Conservation (phyloP, 345 rosid species). For the Citropsis articulata region DNA sequence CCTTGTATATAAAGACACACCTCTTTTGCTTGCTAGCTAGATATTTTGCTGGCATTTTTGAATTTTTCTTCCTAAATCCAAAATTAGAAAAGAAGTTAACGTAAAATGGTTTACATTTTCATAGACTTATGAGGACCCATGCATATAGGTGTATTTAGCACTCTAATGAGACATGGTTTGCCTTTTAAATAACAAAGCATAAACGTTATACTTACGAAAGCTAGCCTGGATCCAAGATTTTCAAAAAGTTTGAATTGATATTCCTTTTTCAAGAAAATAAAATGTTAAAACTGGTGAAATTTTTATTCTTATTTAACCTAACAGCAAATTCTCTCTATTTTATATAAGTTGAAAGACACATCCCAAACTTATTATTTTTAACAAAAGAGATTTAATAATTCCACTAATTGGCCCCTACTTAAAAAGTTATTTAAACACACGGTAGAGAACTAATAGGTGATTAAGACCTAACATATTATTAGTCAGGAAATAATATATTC, state of each 20-base stretch:
- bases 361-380: too few relatives aligned
- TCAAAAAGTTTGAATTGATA: not conserved
- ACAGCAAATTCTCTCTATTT: too few relatives aligned
- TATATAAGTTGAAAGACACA: too few relatives aligned
- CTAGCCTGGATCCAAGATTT: not conserved
- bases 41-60: not conserved
- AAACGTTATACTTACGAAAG: not conserved
- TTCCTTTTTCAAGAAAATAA: not conserved
- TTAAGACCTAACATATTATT: not conserved
- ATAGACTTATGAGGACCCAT: conserved; percentile 30
- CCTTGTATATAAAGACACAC: not conserved
- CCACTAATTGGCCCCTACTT: too few relatives aligned
- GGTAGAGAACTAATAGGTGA: too few relatives aligned
- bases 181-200: conserved; percentile 33
- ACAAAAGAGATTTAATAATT: too few relatives aligned
- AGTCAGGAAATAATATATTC: not conserved
- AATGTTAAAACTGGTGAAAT: too few relatives aligned
- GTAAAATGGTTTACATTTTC: not conserved
- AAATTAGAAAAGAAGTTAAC: not conserved
- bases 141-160: conserved; percentile 2
- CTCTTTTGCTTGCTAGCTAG: not conserved
- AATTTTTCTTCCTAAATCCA: not conserved
- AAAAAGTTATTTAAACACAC: too few relatives aligned
- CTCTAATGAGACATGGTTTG: conserved; percentile 39
- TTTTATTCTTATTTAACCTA: too few relatives aligned